Percentiles rank a stretch among this genome's conserved stretches.
Conservation (phyloP, 2,329 filamentous ascomycete species). For the Diaporthe citri region DNA sequence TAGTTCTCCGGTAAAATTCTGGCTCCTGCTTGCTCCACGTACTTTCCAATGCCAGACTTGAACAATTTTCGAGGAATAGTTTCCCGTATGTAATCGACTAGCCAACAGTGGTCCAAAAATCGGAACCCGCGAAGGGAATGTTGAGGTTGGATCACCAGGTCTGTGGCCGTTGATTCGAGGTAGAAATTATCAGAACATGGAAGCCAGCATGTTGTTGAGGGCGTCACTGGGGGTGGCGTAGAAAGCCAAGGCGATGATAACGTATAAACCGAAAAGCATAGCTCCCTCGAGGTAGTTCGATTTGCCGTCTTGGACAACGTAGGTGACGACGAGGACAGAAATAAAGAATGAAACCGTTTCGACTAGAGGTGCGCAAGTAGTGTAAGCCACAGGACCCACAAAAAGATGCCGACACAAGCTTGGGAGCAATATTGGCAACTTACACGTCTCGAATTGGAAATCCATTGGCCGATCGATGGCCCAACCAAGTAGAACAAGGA, state of each 20-base stretch:
- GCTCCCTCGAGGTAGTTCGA: constrained; percentile 88
- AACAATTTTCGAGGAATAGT: neutral
- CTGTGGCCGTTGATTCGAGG: neutral
- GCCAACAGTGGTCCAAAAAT: neutral
- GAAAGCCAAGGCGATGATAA: constrained; percentile 72
- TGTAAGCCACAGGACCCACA: neutral
- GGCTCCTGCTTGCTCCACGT: neutral
- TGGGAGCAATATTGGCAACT: constrained; percentile 41
- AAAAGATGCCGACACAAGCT: neutral
- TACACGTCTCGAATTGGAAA: constrained; percentile 80
- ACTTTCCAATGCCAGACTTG: neutral
- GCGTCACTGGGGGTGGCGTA: constrained; percentile 66
- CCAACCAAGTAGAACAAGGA: constrained; percentile 85
- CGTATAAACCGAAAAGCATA: constrained; percentile 70
- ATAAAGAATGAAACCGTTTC: constrained; percentile 84
- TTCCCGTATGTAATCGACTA: neutral
- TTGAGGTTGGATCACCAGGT: neutral
- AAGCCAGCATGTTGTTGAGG: constrained; percentile 53
- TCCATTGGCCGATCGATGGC: constrained; percentile 80
- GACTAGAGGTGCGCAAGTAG: constrained; percentile 56
- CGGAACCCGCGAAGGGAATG: no score
- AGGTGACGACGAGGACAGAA: constrained; percentile 81
- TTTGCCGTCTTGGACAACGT: constrained; percentile 83
- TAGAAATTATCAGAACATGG: neutral
- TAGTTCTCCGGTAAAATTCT: neutral